phyloP scores from a whole-genome alignment of 306 rosid species.

The Rosa chinensis region DNA sequence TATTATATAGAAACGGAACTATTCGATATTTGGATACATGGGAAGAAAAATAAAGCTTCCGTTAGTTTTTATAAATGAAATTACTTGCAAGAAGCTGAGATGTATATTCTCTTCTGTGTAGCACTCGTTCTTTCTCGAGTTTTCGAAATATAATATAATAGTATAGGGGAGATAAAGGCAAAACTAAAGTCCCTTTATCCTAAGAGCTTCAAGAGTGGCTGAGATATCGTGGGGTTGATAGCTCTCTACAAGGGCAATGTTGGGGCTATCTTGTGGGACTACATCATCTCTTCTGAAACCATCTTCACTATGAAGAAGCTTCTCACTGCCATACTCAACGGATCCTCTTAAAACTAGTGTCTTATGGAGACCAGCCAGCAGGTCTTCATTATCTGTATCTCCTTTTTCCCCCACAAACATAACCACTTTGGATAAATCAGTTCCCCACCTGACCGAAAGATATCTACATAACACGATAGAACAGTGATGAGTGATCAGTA shows the following conservation, averaged over 20 bases:
- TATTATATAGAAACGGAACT: constrained; percentile 15
- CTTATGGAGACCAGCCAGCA: constrained; percentile 68
- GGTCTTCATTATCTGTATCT: constrained; percentile 70
- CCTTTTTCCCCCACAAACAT: constrained; percentile 70
- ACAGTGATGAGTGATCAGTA: background rate
- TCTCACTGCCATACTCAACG: constrained; percentile 64
- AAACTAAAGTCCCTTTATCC: constrained; percentile 29
- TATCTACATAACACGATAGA: constrained; percentile 43
- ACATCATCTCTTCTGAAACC: constrained; percentile 54
- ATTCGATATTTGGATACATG: constrained; percentile 4
- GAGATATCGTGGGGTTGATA: constrained; percentile 49
- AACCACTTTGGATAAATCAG: constrained; percentile 64
- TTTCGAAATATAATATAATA: constrained; percentile 7
- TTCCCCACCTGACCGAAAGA: constrained; percentile 77
- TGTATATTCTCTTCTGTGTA: constrained; percentile 16
- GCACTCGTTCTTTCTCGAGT: constrained; percentile 20
- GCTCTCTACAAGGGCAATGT: constrained; percentile 40
- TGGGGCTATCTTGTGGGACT: constrained; percentile 57
- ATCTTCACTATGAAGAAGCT: constrained; percentile 50
- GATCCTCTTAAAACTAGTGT: constrained; percentile 55
- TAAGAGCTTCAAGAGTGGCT: constrained; percentile 46
- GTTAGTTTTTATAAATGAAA: constrained; percentile 8
- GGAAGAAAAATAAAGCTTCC: constrained; percentile 9
- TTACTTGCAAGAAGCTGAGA: constrained; percentile 15
- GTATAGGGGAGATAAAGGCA: background rate